Base-by-base conservation (phyloP, 2,329 filamentous ascomycete species). In the Nigrospora sphaerica region DNA sequence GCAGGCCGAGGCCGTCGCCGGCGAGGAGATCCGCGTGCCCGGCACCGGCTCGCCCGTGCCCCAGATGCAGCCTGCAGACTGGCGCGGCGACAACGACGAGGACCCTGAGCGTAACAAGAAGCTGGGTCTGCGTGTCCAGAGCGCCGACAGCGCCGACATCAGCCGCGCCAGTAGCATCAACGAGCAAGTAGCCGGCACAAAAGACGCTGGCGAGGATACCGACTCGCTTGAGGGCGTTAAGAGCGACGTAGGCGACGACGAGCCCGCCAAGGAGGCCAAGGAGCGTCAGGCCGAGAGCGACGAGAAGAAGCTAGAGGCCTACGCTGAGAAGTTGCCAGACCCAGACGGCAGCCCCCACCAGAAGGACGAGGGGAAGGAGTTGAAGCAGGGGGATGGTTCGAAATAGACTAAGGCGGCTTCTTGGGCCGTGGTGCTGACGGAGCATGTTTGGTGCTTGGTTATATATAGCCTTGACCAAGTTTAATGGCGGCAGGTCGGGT, bases 111-210 rank as follows among this genome's bases (percentile, higher is more conserved):
- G 73, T 12, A 72, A 78, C 49, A 87, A 82, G 58, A 77, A 81
- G 41, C 68, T 95, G 1, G 89, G 89, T 0, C 59, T 93, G 42
- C 70, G 86, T 28, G 77, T 74, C 5, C 77, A 81, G 49, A 84
- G 77, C 7, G 78, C 83, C 1, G 75, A 74, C 1, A 89, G 85
- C 53, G 78, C 74, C 1, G 74, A 80, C 45, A 72, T 89, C 14
- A 91, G 86, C 60, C 78, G 81, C 51, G 85, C 87, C 1, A 90
- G 82, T 56, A 92, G 86, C 58, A 65, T 88, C 17, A 72, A 68
- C 57, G 77, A 70, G 46, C 49, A 57, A 34, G 53, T 53, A 17
- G 40, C 52, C 3, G 49, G 38, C 14, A 53, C 13, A 4, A 54
- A 45, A 32, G 59, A 49, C 17, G 49, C 41, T 7, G 54, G 58